Conservation (phyloP, 2,329 filamentous ascomycete species). For the Metarhizium robertsii region DNA sequence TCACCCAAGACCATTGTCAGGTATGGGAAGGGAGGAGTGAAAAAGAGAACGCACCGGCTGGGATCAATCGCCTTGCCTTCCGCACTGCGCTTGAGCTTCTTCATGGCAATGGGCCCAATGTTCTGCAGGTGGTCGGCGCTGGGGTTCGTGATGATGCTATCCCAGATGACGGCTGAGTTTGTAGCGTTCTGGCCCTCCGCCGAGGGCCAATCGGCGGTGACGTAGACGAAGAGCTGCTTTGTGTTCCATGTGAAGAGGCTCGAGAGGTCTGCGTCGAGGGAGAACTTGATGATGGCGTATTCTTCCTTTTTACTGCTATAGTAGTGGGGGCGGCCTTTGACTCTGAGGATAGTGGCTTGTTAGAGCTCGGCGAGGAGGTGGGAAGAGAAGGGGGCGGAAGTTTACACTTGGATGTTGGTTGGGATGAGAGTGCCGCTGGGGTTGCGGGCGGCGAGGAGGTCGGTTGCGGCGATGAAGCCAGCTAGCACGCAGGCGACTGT, state of each 20-base stretch:
- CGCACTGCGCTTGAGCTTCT: slow-evolving; percentile 51
- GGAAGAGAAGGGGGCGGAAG: slow-evolving; percentile 5
- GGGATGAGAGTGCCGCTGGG: slow-evolving; percentile 54
- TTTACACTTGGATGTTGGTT: slow-evolving; percentile 79
- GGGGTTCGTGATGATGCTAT: slow-evolving; percentile 77
- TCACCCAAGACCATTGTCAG: too few relatives aligned
- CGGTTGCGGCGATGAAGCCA: slow-evolving; percentile 70
- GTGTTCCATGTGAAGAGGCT: slow-evolving; percentile 99
- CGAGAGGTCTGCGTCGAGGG: slow-evolving; percentile 81
- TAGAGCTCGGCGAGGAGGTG: background rate
- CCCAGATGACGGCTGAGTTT: slow-evolving; percentile 87
- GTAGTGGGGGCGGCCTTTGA: slow-evolving; percentile 90
- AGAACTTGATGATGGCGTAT: slow-evolving; percentile 90
- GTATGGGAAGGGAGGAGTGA: background rate
- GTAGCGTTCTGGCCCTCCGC: slow-evolving; percentile 26
- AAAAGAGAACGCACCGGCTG: slow-evolving; percentile 33
- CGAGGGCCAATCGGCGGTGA: slow-evolving; percentile 66
- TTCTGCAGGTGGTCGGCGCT: slow-evolving; percentile 54
- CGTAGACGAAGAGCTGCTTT: slow-evolving; percentile 94
- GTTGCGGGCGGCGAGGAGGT: slow-evolving; percentile 59
- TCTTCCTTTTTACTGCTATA: slow-evolving; percentile 89
- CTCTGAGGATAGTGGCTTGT: slow-evolving; percentile 36
- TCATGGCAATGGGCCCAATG: slow-evolving; percentile 48
- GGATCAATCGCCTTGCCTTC: slow-evolving; percentile 53
- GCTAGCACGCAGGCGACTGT: slow-evolving; percentile 80